Evolutionary conservation across 768 basidiomycete genomes (phyloP).

Genomic region (Lentinula aciculospora): DNA sequence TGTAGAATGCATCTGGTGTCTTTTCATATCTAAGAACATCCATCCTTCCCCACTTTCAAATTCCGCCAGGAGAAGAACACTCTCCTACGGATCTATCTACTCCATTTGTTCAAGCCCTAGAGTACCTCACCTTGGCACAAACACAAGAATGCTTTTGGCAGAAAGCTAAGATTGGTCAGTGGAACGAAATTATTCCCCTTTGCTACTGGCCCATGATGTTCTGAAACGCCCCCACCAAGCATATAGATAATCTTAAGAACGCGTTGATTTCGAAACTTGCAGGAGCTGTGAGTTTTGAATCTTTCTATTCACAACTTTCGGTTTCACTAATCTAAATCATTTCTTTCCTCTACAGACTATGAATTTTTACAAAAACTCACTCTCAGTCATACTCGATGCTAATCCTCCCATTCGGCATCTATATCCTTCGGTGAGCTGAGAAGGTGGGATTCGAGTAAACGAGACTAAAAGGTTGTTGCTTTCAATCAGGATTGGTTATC

Average conservation of each 20-base stretch:
- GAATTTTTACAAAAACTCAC: conserved; percentile 55
- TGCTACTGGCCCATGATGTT: neutral
- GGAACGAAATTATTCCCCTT: too few relatives aligned
- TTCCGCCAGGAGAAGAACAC: conserved; percentile 46
- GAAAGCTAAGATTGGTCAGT: conserved; percentile 74
- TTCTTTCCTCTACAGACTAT: conserved; percentile 37
- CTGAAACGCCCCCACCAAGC: conserved; percentile 11
- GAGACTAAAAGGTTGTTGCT: too few relatives aligned
- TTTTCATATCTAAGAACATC: conserved; percentile 54
- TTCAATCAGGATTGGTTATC: conserved; percentile 62
- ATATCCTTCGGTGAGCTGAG: conserved; percentile 47
- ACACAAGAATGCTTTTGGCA: conserved; percentile 99
- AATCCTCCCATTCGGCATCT: conserved; percentile 35
- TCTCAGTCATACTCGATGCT: conserved; percentile 37
- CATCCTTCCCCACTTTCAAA: conserved; percentile 46
- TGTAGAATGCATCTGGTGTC: conserved; percentile 73
- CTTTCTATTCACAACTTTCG: neutral
- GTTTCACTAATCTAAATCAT: neutral
- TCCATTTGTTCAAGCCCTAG: conserved; percentile 55
- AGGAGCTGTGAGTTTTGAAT: conserved; percentile 43
- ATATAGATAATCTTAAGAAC: conserved; percentile 66
- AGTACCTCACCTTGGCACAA: conserved; percentile 83
- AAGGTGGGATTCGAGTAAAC: too few relatives aligned
- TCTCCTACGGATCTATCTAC: conserved; percentile 61
- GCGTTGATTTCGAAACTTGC: conserved; percentile 80